phyloP scores from a whole-genome alignment of 2,329 filamentous ascomycete species.

The Bisporella sp. region DNA sequence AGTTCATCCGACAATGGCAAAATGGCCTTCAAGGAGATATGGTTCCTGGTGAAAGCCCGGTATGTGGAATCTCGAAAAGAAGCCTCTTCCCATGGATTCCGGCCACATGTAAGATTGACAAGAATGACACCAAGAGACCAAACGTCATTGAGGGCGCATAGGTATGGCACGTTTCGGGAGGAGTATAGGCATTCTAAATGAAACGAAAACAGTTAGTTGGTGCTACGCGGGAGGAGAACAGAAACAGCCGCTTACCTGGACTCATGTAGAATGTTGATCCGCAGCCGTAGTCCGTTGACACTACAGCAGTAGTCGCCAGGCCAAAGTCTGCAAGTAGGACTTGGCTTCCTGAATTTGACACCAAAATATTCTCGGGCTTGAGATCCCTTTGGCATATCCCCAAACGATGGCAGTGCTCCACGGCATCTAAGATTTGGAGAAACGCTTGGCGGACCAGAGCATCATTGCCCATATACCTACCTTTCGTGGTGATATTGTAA shows the following conservation, averaged over 20 bases:
- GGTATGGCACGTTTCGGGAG: conserved; percentile 70
- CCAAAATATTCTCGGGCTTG: conserved; percentile 96
- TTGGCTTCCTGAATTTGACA: conserved; percentile 78
- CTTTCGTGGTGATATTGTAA: conserved; percentile 91
- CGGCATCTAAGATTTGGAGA: conserved; percentile 91
- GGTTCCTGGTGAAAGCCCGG: conserved; percentile 78
- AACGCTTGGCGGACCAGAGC: conserved; percentile 79
- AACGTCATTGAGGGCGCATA: conserved; percentile 89
- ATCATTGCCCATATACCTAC: conserved; percentile 90
- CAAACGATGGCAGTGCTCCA: conserved; percentile 85
- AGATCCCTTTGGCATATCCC: conserved; percentile 96
- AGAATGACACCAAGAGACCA: conserved; percentile 98
- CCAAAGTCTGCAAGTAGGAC: conserved; percentile 98
- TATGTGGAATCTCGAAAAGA: conserved; percentile 92
- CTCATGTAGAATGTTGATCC: conserved; percentile 99
- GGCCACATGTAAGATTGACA: conserved; percentile 93
- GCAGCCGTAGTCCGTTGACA: conserved; percentile 92
- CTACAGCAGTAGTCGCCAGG: conserved; percentile 75
- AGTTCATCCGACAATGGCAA: conserved; percentile 85
- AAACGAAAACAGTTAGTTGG: conserved; percentile 25
- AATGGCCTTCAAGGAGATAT: conserved; percentile 85
- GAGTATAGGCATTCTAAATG: conserved; percentile 78
- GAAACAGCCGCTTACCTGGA: conserved; percentile 66
- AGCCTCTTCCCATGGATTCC: conserved; percentile 98
- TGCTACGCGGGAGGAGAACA: conserved; percentile 10